These are phyloP conservation scores for Phialemonium atrogriseum DNA, from an alignment of 2,329 filamentous ascomycete species.

Conservation along the genomic window DNA sequence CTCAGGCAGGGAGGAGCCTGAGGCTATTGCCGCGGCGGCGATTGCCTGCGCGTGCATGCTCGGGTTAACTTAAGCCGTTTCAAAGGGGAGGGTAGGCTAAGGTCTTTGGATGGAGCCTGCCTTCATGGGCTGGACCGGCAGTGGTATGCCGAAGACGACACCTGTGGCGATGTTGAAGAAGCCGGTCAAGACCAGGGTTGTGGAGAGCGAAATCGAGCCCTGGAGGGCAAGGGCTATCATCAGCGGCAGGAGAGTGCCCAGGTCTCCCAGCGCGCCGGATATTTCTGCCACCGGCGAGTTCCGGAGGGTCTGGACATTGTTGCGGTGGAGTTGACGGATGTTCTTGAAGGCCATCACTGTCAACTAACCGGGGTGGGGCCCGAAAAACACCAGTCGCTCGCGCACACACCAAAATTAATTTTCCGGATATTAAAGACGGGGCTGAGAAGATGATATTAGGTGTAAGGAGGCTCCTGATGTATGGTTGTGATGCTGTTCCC, in stretches of 20 bases:
- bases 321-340: conserved; percentile 26
- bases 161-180: conserved; percentile 81
- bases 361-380: too few relatives aligned
- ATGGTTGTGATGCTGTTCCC: too few relatives aligned
- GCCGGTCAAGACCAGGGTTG: conserved; percentile 82
- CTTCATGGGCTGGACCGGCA: conserved; percentile 87
- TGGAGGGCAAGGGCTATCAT: conserved; percentile 79
- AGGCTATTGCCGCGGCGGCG: conserved; percentile 76
- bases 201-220: conserved; percentile 69
- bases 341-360: too few relatives aligned
- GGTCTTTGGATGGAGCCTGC: conserved; percentile 19
- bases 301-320: conserved; percentile 42
- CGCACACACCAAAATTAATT: too few relatives aligned
- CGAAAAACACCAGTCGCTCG: too few relatives aligned
- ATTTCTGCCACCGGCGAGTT: conserved; percentile 57
- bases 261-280: conserved; percentile 78
- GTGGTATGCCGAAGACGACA: conserved; percentile 72
- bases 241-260: conserved; percentile 82
- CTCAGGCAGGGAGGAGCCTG: conserved; percentile 55
- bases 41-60: conserved; percentile 51
- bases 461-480: too few relatives aligned
- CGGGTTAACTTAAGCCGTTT: background rate
- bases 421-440: too few relatives aligned
- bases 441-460: too few relatives aligned
- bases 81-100: background rate